Percentiles rank a stretch among this genome's conserved stretches.
Evolutionary conservation across 495 filamentous ascomycete species (phyloP).

Genomic region (Aspergillus coremiiformis): DNA sequence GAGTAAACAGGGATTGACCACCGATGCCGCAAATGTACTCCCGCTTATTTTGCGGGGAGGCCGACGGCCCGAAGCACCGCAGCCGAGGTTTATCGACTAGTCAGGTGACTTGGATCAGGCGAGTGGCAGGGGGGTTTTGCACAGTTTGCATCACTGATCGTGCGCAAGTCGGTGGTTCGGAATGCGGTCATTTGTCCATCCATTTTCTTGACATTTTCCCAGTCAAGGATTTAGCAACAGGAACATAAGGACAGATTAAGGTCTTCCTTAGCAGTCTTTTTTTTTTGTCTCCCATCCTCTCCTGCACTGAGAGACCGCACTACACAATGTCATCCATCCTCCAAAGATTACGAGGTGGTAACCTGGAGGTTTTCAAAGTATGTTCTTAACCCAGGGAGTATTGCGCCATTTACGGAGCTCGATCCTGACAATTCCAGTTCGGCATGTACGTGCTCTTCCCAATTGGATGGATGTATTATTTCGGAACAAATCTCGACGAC

Average conservation of each 20-base stretch:
- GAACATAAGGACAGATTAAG: background rate
- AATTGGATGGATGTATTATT: constrained; percentile 99
- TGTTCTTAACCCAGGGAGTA: background rate
- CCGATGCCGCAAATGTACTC: constrained; percentile 1
- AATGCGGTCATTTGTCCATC: background rate
- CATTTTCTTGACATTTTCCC: background rate
- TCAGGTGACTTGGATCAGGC: background rate
- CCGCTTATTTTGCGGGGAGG: constrained; percentile 25
- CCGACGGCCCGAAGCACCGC: constrained; percentile 9
- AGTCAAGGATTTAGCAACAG: too few species aligned
- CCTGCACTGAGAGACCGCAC: background rate
- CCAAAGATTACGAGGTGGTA: constrained; percentile 59
- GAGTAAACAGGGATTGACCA: background rate
- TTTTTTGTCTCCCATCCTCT: background rate
- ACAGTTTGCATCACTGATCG: constrained; percentile 8
- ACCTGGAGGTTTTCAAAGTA: constrained; percentile 96
- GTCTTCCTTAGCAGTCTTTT: background rate
- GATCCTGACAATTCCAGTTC: constrained; percentile 50
- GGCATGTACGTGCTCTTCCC: constrained; percentile 98
- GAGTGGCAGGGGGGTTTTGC: constrained; percentile 19
- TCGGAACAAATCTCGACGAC: constrained; percentile 94
- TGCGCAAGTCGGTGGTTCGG: constrained; percentile 11
- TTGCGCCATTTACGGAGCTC: background rate
- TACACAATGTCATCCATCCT: constrained; percentile 34
- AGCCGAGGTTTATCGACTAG: constrained; percentile 29